These are phyloP conservation scores for Rhodotorula toruloides DNA, from an alignment of 768 basidiomycete genomes.

Conservation along the genomic window DNA sequence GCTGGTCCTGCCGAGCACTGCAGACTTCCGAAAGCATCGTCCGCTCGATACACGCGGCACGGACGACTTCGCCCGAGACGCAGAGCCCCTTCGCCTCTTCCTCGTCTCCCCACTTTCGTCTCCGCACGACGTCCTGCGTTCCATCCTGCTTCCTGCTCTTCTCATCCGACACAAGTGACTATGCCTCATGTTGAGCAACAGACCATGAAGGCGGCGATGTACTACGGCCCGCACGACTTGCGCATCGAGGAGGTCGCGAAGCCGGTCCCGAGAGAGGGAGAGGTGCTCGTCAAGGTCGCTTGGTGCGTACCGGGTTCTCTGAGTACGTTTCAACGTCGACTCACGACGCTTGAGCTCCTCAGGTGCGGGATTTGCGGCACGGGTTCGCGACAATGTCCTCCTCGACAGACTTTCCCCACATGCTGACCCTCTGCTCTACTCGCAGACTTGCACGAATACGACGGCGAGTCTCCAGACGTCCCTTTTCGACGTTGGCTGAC, in stretches of 20 bases:
- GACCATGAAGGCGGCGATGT: constrained; percentile 52
- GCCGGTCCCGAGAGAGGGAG: constrained; percentile 45
- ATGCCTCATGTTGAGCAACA: too few relatives aligned
- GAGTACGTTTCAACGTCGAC: not conserved
- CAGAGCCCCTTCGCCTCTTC: too few relatives aligned
- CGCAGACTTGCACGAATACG: constrained; percentile 49
- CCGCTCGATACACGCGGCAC: too few relatives aligned
- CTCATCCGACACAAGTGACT: too few relatives aligned
- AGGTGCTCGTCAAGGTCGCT: constrained; percentile 52
- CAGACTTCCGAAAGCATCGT: too few relatives aligned
- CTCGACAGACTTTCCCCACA: not conserved
- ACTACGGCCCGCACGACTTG: constrained; percentile 51
- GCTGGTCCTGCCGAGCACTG: too few relatives aligned
- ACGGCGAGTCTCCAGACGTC: too few relatives aligned
- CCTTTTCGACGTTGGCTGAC: not conserved
- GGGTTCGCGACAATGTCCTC: not conserved
- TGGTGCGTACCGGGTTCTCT: constrained; percentile 38
- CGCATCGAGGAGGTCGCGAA: constrained; percentile 50
- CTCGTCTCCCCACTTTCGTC: too few relatives aligned
- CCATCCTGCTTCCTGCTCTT: too few relatives aligned
- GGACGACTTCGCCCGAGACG: too few relatives aligned
- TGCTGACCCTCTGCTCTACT: not conserved
- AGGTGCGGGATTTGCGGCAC: constrained; percentile 49
- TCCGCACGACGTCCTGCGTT: too few relatives aligned
- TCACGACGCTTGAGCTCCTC: not conserved